These are phyloP conservation scores for Fusarium sp. DNA, from an alignment of 2,329 filamentous ascomycete genomes.

Conservation along the genomic window DNA sequence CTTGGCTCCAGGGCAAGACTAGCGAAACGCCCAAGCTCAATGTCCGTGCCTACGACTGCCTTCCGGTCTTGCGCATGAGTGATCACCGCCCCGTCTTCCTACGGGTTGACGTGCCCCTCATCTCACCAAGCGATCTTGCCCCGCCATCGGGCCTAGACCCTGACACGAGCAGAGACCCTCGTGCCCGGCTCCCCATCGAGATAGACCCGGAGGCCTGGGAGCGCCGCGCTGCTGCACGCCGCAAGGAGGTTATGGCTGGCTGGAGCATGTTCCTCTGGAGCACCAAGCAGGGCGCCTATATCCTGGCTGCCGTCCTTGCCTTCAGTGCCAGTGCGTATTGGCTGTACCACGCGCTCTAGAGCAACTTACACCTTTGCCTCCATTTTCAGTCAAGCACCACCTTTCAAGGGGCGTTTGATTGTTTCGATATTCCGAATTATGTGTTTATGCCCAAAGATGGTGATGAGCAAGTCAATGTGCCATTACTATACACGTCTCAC, in stretches of 20 bases:
- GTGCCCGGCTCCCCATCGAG: conserved; percentile 57
- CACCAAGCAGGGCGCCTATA: conserved; percentile 58
- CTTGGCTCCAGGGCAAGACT: conserved; percentile 54
- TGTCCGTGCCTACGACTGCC: conserved; percentile 73
- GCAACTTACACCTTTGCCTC: background rate
- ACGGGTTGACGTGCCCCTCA: conserved; percentile 69
- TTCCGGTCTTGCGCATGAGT: conserved; percentile 81
- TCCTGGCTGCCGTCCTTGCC: conserved; percentile 54
- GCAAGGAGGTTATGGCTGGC: conserved; percentile 58
- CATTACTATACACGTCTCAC: background rate
- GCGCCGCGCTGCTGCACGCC: conserved; percentile 56
- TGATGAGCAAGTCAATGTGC: background rate
- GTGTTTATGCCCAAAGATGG: background rate
- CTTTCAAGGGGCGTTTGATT: background rate
- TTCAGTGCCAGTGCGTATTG: conserved; percentile 57
- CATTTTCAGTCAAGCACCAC: background rate
- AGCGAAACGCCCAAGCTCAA: conserved; percentile 48
- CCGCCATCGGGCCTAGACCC: conserved; percentile 43
- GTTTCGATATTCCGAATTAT: background rate
- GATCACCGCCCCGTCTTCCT: conserved; percentile 89
- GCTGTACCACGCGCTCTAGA: conserved; percentile 37
- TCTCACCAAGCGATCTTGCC: conserved; percentile 52
- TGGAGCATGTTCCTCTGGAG: conserved; percentile 64
- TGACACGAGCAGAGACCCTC: conserved; percentile 51
- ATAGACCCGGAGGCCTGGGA: conserved; percentile 65